These are phyloP conservation scores for Ogataea kodamae DNA, from an alignment of 805 yeast species.

Conservation along the genomic window DNA sequence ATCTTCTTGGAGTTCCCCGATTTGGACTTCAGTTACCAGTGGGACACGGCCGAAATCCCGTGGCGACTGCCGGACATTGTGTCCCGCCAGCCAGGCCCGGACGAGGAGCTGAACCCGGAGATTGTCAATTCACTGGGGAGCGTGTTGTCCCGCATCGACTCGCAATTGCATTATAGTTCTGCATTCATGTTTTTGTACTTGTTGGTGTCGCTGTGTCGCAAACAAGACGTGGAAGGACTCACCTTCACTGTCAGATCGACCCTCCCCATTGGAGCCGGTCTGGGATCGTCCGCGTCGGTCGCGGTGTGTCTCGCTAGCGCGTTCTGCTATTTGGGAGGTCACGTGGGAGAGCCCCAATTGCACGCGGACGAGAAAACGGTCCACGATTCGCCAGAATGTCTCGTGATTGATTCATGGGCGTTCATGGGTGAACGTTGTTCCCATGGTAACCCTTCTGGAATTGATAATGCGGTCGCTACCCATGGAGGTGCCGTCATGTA, in stretches of 20 bases:
- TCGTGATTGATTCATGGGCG: conserved; percentile 81
- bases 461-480: conserved; percentile 94
- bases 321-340: conserved; percentile 57
- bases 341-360: conserved; percentile 40
- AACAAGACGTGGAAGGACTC: conserved; percentile 43
- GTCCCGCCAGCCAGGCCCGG: conserved; percentile 31
- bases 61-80: conserved; percentile 41
- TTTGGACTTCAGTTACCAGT: conserved; percentile 58
- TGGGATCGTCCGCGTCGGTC: conserved; percentile 90
- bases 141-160: conserved; percentile 42
- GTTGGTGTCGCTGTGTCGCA: conserved; percentile 54
- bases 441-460: conserved; percentile 96
- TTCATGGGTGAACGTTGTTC: conserved; percentile 92
- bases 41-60: conserved; percentile 63
- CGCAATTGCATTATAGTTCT: conserved; percentile 67
- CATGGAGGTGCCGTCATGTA: conserved; percentile 94
- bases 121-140: conserved; percentile 47
- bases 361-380: conserved; percentile 35
- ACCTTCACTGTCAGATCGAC: conserved; percentile 73
- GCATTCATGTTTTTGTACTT: conserved; percentile 82
- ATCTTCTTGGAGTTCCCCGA: conserved; percentile 80
- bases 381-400: conserved; percentile 40
- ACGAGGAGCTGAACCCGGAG: conserved; percentile 59
- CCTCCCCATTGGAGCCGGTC: conserved; percentile 93
- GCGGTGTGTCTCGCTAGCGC: conserved; percentile 83